phyloP scores from a whole-genome alignment of 768 basidiomycete genomes.

The Mycena amicta region DNA sequence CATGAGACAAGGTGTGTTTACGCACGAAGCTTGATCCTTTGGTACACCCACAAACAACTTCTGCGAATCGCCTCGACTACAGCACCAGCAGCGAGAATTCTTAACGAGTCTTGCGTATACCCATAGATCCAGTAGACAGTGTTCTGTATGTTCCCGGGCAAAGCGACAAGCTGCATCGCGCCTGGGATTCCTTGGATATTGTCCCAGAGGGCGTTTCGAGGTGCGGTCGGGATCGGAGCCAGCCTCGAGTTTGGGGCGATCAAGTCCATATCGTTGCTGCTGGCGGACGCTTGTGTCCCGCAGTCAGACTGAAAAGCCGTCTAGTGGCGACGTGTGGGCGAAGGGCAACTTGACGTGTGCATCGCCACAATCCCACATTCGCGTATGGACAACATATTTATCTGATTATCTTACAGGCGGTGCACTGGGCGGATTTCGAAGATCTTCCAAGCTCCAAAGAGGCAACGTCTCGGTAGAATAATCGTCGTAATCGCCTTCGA shows the following conservation, averaged over 20 bases:
- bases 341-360: background rate
- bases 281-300: too few relatives aligned
- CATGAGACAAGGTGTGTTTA: background rate
- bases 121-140: conserved; percentile 19
- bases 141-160: conserved; percentile 7
- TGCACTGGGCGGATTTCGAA: conserved; percentile 12
- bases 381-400: background rate
- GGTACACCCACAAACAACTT: conserved; percentile 17
- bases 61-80: conserved; percentile 17
- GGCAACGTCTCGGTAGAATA: conserved; percentile 63
- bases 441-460: conserved; percentile 81
- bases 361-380: background rate
- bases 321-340: background rate
- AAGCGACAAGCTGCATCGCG: conserved; percentile 20
- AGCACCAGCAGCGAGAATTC: conserved; percentile 16
- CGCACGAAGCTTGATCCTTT: conserved; percentile 18
- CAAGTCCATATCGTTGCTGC: too few relatives aligned
- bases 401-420: background rate
- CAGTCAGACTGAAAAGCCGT: too few relatives aligned
- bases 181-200: conserved; percentile 21
- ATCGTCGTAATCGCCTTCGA: conserved; percentile 58
- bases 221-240: too few relatives aligned
- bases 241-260: too few relatives aligned
- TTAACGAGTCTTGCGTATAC: conserved; percentile 13
- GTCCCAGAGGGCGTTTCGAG: conserved; percentile 21